Percentiles rank a stretch among this genome's conserved stretches.
Conservation (phyloP, 2,329 filamentous ascomycete species). For the Leptographium lundbergii region DNA sequence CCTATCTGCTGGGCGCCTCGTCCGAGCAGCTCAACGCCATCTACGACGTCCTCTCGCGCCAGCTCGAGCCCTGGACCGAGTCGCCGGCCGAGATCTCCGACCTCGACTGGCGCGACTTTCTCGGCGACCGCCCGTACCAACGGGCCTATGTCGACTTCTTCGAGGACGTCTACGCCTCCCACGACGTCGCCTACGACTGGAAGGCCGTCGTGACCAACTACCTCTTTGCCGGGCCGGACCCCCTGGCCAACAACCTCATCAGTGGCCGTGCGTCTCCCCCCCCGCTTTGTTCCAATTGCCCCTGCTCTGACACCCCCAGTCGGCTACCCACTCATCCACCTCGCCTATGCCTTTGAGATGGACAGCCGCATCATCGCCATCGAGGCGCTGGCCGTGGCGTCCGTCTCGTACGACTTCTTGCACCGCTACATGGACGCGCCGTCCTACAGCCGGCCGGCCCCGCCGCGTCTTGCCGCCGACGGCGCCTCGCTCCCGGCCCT, state of each 20-base stretch:
- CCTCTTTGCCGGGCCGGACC: slow-evolving; percentile 60
- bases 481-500: slow-evolving; percentile 57
- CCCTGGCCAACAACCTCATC: slow-evolving; percentile 69
- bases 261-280: slow-evolving; percentile 60
- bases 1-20: slow-evolving; percentile 72
- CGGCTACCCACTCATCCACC: slow-evolving; percentile 83
- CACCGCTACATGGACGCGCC: slow-evolving; percentile 61
- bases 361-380: slow-evolving; percentile 75
- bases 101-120: slow-evolving; percentile 74
- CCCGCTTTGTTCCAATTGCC: no score
- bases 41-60: slow-evolving; percentile 63
- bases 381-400: slow-evolving; percentile 66
- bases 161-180: slow-evolving; percentile 71
- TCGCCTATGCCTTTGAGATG: slow-evolving; percentile 88
- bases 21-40: slow-evolving; percentile 61
- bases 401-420: slow-evolving; percentile 43
- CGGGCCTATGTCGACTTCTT: slow-evolving; percentile 90
- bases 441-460: slow-evolving; percentile 52
- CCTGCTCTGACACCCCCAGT: slow-evolving; percentile 21
- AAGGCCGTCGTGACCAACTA: slow-evolving; percentile 63
- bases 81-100: slow-evolving; percentile 74
- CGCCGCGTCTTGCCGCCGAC: slow-evolving; percentile 26
- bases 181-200: slow-evolving; percentile 68
- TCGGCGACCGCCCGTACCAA: slow-evolving; percentile 73
- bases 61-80: slow-evolving; percentile 68